These are phyloP conservation scores for Cucurbitaria berberidis DNA, from an alignment of 2,329 filamentous ascomycete genomes.

Conservation along the genomic window DNA sequence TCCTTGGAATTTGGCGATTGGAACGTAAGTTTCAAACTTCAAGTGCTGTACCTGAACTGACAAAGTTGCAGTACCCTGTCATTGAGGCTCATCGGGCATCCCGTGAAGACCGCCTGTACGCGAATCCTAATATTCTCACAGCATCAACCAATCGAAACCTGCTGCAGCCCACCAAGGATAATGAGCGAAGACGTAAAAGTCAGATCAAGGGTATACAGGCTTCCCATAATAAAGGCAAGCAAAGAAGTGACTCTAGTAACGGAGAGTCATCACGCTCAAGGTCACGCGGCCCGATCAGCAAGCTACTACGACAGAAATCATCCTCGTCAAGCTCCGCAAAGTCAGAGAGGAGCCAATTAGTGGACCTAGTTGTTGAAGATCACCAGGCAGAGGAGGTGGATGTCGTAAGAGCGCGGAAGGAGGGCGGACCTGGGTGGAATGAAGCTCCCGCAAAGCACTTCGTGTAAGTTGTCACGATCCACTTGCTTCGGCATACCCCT, in stretches of 20 bases:
- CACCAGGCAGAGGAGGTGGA: constrained; percentile 66
- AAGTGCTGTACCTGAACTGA: no score
- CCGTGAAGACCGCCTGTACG: constrained; percentile 68
- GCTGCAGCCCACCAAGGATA: constrained; percentile 59
- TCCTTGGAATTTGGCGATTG: constrained; percentile 84
- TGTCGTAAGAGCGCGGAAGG: constrained; percentile 66
- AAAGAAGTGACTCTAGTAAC: constrained; percentile 48
- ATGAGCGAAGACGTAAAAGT: constrained; percentile 56
- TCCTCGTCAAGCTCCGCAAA: constrained; percentile 54
- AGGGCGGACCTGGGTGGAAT: constrained; percentile 67
- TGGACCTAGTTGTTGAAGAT: constrained; percentile 72
- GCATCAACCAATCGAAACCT: constrained; percentile 62
- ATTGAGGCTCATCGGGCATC: constrained; percentile 82
- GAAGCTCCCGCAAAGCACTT: constrained; percentile 61
- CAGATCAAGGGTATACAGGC: constrained; percentile 54
- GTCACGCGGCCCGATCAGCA: constrained; percentile 43
- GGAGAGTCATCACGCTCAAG: constrained; percentile 43
- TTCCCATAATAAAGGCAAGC: constrained; percentile 52
- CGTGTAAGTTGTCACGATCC: constrained; percentile 52
- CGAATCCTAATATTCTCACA: constrained; percentile 60
- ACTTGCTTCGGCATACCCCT: constrained; percentile 44
- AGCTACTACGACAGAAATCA: constrained; percentile 56
- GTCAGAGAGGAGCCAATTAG: constrained; percentile 67
- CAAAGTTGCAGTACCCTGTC: constrained; percentile 76
- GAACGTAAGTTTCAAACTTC: constrained; percentile 71